Base-by-base conservation (phyloP, 495 filamentous ascomycete genomes). In the Aspergillus cristatus region DNA sequence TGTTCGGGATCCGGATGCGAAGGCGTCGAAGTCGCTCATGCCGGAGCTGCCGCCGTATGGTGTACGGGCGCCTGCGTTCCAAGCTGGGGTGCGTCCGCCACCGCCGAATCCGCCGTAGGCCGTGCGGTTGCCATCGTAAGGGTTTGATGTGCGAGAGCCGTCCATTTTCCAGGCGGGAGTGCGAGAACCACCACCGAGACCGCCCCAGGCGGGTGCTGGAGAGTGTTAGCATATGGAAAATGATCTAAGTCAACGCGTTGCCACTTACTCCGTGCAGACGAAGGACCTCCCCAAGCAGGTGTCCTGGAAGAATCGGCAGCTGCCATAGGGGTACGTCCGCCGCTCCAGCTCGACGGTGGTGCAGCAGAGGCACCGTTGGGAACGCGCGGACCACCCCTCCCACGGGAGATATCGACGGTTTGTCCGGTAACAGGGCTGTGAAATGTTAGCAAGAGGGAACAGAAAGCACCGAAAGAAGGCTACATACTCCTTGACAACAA, bases 111-210 rank as follows among this genome's bases (percentile, higher is more conserved):
- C 81, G 37, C 83, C 76, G 69, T 74, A 90, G 41, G 63, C 73
- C 7, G 82, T 91, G 24, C 84, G 76, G 48, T 65, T 82, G 34
- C 86, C 87, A 51, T 90, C 86, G 52, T 86, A 85, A 2, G 81
- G 77, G 38, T 85, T 86, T 15, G 77, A 75, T n/a, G 82, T 88
- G 40, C 76, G 78, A 6, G 73, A 82, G 33, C 78, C 77, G 44
- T 81, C 82, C 37, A 47, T 62, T 42, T 79, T 81, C 85, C 85
- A 90, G 6, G 82, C 79, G 3, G 86, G 85, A 2, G 85, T 91
- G 32, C 86, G 76, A 31, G 58, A 54, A 12, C 60, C 54, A 34
- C 75, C 74, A 29, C 65, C 70, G 34, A 77, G 68, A 35, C 63
- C 65, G 36, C 62, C 61, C 74, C 74, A 78, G 25, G 79, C 79